Evolutionary conservation across 164 flowering plant genomes (phyloP), one percentile per base, ranked within the genome.

Genomic region (Annona squamosa): DNA sequence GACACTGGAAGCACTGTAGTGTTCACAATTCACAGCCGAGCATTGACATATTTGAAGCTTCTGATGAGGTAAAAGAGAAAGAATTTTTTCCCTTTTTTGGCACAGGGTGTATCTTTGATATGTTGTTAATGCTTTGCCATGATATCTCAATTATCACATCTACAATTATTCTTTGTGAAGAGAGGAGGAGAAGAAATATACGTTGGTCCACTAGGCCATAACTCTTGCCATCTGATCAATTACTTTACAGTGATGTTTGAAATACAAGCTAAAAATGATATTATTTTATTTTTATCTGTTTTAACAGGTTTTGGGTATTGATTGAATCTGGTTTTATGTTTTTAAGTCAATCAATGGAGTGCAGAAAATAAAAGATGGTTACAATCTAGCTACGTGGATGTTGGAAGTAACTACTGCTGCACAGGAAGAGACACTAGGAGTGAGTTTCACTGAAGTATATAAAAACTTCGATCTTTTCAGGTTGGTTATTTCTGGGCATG

Each of bases 11-110:
- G 88, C 75, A 84, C 88, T 17, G 87, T 86, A 1, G 84, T 84
- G 45, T 86, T 87, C 76, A 86, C 88, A 52, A 86, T 84, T 68
- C 88, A 86, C 88, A 86, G 75, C 88, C 88, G 46, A 84, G 88
- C 75, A 81, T 84, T 63, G 88, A 86, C 75, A 86, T 84, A 70
- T 87, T 87, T 72, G 86, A 85, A 76, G 75, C 86, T 45, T 85
- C 85, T 12, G 86, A 85, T 77, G 89, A 87, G 86, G 89, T 84
- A 19, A 72, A 73, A 42, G 41, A 17, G 13, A 46, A 48, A 18
- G 13, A 56, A 61, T 45, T 12, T 37, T 46, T 42, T 1, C 16
- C 12, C 4, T 43, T 71, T 43, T 16, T 12, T 63, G 43, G 59
- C 59, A 52, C 10, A 52, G 41, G 19, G 16, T 62, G 73, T 63